Evolutionary conservation across 306 rosid genomes (phyloP), one percentile per base, ranked within the genome.

Genomic region (Spatholobus suberectus): DNA sequence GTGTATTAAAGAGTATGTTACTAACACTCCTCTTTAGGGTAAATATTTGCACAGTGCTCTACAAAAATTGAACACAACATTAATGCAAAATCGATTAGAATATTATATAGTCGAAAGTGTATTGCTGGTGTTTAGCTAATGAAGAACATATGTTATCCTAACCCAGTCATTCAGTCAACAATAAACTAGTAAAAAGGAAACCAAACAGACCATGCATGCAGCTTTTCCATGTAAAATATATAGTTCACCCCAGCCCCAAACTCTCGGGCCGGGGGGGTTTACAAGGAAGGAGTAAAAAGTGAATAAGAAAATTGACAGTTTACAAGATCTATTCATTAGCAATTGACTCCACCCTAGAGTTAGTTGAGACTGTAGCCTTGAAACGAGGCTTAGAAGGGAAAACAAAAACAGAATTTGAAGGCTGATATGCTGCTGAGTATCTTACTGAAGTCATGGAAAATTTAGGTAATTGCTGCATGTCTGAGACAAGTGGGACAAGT

Each of bases 401-500:
- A 72, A 96, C 92, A n/a, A 62, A 93, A 74, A 89, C 83, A 80
- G 90, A 81, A 82, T 66, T 78, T 41, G 90, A 81, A 58, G 92
- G 90, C 79, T 92, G 97, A 88, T 92, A 96, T 52, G 88, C 87
- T 63, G 92, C 91, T 12, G 94, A 96, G 83, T 94, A 93, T 88
- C 96, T 90, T 58, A 85, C 90, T 41, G 97, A 91, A 70, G 94
- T 88, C 81, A 94, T 76, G 26, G 91, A 87, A 91, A n/a, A 89
- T 87, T 80, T 92, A 4, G 99, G 99, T 69, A 96, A 86, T 78
- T 90, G 96, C 63, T 90, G 96, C 85, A 88, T 57, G 43, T 97
- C 97, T 1, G 97, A 89, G 47, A 94, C 90, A 82, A 93, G 95
- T 14, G 98, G 97, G 49, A 96, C 99, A 57, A 96, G 94, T 89